Evolutionary conservation across 2,329 filamentous ascomycete genomes (phyloP), one percentile per base, ranked within the genome.

Genomic region (Pyrenochaeta sp.): DNA sequence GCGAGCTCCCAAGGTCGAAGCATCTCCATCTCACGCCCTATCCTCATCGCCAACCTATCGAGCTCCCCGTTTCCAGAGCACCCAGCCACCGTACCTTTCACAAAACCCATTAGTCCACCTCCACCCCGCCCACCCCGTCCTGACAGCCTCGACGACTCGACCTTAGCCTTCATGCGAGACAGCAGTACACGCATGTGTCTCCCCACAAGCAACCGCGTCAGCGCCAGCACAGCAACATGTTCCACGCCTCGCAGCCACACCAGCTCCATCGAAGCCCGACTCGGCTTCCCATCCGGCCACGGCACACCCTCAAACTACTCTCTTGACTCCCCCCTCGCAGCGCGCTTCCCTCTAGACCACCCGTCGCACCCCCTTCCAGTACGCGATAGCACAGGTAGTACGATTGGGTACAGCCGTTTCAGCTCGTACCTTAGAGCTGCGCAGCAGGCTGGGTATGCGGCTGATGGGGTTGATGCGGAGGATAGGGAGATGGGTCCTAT

Each of bases 91-190:
- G 32, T 66, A 0, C 48, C 61, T 6, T 68, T 67, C 46, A 45
- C 45, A 3, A 67, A 64, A 47, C 67, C 51, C 1, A 1, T 30
- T 1, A 62, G 64, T 1, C 60, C 60, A 1, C 54, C 63, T 7
- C 68, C 67, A 1, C 28, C 37, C 0, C 67, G 66, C 5, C 68
- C 68, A 10, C 22, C 43, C 1, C 66, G 68, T 3, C 64, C 69
- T 3, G 56, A 53, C 0, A 65, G 57, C 30, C 51, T 68, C 10
- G 67, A 67, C 13, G 50, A 62, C 3, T 58, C 64, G 4, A 66
- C 60, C 2, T 19, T 63, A 2, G 56, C 55, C 5, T 54, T 69
- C n/a, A 65, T 61, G 58, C 64, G 52, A 9, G 60, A 66, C 7
- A 43, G 45, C 9, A 51, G 52, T 6, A 54, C 58, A 1, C 67